These are phyloP conservation scores for Podaxis sp. DNA, from an alignment of 768 basidiomycete genomes.

Conservation along the genomic window DNA sequence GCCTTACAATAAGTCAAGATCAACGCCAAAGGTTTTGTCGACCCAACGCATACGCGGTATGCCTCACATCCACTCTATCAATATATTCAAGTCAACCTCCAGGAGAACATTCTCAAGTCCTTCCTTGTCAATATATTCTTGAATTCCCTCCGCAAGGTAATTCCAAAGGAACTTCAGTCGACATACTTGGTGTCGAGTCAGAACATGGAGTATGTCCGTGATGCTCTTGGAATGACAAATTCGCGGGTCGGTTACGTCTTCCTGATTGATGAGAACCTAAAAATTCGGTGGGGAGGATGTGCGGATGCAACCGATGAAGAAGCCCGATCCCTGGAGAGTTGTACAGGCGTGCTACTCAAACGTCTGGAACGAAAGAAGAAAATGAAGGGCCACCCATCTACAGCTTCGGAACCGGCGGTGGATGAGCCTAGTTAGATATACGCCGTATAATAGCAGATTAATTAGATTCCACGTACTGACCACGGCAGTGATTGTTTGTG, in stretches of 20 bases:
- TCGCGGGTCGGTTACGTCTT: constrained; percentile 91
- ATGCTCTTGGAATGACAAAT: constrained; percentile 86
- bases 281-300: constrained; percentile 91
- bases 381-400: neutral
- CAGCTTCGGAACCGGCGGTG: neutral
- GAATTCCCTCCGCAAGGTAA: constrained; percentile 63
- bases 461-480: constrained; percentile 5
- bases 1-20: constrained; percentile 43
- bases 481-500: constrained; percentile 15
- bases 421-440: neutral
- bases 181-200: constrained; percentile 81
- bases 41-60: constrained; percentile 54
- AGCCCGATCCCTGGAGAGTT: constrained; percentile 62
- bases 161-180: constrained; percentile 64
- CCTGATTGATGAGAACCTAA: constrained; percentile 80
- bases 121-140: constrained; percentile 85
- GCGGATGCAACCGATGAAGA: constrained; percentile 82
- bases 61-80: constrained; percentile 60
- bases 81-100: constrained; percentile 86
- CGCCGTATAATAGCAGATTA: neutral
- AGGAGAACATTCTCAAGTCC: constrained; percentile 91
- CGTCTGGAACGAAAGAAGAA: constrained; percentile 37
- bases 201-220: constrained; percentile 83
- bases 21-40: constrained; percentile 73
- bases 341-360: constrained; percentile 66